These are phyloP conservation scores for Leishmania arabica DNA, from an alignment of 208 protist species.

Conservation along the genomic window DNA sequence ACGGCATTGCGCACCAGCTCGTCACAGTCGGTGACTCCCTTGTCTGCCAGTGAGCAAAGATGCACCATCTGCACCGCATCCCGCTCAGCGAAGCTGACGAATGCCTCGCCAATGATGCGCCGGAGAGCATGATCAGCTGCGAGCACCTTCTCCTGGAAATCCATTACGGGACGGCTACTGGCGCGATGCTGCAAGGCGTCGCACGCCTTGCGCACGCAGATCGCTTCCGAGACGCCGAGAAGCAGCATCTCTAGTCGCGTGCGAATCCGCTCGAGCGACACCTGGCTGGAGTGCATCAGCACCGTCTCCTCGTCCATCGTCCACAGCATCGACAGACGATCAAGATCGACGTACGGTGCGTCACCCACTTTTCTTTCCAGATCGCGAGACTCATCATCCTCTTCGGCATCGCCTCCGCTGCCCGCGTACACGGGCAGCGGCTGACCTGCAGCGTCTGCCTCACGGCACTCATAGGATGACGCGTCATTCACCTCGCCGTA, in stretches of 20 bases:
- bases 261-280: slow-evolving; percentile 19
- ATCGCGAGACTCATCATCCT: not conserved
- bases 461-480: not conserved
- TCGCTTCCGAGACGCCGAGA: slow-evolving; percentile 22
- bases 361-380: not conserved
- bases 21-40: slow-evolving; percentile 11
- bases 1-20: slow-evolving; percentile 22
- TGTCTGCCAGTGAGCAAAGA: slow-evolving; percentile 20
- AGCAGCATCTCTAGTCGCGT: slow-evolving; percentile 13
- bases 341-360: not conserved
- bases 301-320: slow-evolving; percentile 33
- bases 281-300: slow-evolving; percentile 23
- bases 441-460: not conserved
- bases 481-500: not conserved
- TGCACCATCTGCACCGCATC: slow-evolving; percentile 20
- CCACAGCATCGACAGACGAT: slow-evolving; percentile 17
- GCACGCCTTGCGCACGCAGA: slow-evolving; percentile 1
- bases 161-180: not conserved
- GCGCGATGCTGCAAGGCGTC: not conserved
- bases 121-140: slow-evolving; percentile 18
- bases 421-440: not conserved
- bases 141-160: slow-evolving; percentile 16
- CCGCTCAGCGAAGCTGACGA: slow-evolving; percentile 8
- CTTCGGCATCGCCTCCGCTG: not conserved
- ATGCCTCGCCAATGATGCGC: slow-evolving; percentile 17